Conservation (phyloP, 2,329 filamentous ascomycete species). For the Rutstroemia sp. region DNA sequence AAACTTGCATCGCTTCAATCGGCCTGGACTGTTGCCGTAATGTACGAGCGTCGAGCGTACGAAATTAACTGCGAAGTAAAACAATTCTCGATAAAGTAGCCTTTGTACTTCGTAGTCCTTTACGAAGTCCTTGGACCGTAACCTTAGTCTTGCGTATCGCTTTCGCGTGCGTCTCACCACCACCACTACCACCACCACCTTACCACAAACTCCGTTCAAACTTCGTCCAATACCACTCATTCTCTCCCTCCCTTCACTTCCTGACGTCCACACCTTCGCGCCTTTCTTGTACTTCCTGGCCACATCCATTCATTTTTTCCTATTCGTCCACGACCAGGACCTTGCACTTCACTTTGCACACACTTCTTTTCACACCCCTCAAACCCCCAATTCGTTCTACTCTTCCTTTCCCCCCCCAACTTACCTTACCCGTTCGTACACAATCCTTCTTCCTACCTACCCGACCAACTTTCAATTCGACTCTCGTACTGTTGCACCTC, state of each 20-base stretch:
- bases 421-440: background rate
- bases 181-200: too few relatives aligned
- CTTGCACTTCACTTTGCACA: background rate
- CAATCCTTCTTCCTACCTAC: too few relatives aligned
- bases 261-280: background rate
- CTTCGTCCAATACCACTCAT: background rate
- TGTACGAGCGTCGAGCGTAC: too few relatives aligned
- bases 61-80: too few relatives aligned
- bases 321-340: background rate
- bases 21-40: too few relatives aligned
- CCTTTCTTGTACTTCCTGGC: background rate
- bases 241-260: background rate
- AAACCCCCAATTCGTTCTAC: background rate
- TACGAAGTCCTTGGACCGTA: too few relatives aligned
- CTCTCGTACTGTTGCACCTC: slow-evolving; percentile 1
- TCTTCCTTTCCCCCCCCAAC: background rate
- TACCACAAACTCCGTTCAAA: too few relatives aligned
- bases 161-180: too few relatives aligned
- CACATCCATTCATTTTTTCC: slow-evolving; percentile 3
- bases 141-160: too few relatives aligned
- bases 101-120: too few relatives aligned
- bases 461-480: background rate
- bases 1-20: too few relatives aligned
- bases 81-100: too few relatives aligned
- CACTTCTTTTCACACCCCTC: background rate